Evolutionary conservation across 2,329 filamentous ascomycete genomes (phyloP).

Genomic region (Fusarium stilboides): DNA sequence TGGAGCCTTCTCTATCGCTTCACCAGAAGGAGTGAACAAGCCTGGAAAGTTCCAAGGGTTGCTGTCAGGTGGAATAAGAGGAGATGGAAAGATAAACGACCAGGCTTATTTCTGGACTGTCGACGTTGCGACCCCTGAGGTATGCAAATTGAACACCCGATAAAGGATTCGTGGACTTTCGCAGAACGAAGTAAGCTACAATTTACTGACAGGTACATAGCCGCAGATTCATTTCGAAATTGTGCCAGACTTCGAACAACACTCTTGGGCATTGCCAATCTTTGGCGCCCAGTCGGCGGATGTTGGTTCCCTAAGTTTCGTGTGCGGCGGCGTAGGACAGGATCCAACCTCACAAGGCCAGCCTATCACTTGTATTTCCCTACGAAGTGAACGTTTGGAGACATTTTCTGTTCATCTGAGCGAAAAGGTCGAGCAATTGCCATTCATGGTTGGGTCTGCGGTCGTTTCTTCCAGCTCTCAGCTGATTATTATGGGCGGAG

Average conservation of each 20-base stretch:
- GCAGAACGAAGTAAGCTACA: not conserved
- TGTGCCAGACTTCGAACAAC: constrained; percentile 11
- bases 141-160: constrained; percentile 46
- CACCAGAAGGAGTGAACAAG: constrained; percentile 31
- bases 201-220: constrained; percentile 36
- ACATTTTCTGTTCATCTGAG: constrained; percentile 12
- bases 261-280: constrained; percentile 44
- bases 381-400: constrained; percentile 50
- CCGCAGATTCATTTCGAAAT: constrained; percentile 48
- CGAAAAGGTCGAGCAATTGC: constrained; percentile 52
- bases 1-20: constrained; percentile 59
- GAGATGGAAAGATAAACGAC: constrained; percentile 73
- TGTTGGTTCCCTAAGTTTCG: constrained; percentile 37
- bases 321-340: constrained; percentile 56
- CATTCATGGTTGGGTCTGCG: constrained; percentile 80
- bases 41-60: constrained; percentile 68
- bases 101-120: constrained; percentile 78
- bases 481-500: constrained; percentile 80
- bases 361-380: constrained; percentile 43
- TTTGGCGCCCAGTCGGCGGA: constrained; percentile 54
- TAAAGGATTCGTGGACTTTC: not conserved
- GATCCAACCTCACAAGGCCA: constrained; percentile 50
- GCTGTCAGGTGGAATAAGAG: constrained; percentile 79
- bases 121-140: constrained; percentile 56
- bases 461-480: constrained; percentile 64